Evolutionary conservation across 148 eudicot genomes (phyloP).

Genomic region (Drosera capensis): DNA sequence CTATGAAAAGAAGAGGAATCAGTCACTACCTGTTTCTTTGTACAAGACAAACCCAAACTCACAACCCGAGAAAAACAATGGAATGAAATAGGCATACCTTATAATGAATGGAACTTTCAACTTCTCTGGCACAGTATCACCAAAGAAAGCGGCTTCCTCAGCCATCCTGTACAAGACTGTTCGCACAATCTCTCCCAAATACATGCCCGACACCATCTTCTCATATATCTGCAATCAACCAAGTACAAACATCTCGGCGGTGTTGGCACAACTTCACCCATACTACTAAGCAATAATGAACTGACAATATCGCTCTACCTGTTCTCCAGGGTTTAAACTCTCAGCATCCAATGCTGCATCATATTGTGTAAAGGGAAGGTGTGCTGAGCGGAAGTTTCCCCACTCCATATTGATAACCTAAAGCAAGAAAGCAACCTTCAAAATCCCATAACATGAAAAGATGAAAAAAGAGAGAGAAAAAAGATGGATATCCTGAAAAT

Average conservation of each 20-base stretch:
- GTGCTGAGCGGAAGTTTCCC: slow-evolving; percentile 12
- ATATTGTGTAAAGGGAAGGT: slow-evolving; percentile 10
- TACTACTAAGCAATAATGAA: neutral
- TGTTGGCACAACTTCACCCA: neutral
- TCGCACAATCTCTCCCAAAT: slow-evolving; percentile 10
- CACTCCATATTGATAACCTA: slow-evolving; percentile 13
- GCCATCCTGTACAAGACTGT: slow-evolving; percentile 8
- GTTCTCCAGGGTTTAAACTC: slow-evolving; percentile 14
- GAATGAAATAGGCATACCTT: slow-evolving; percentile 5
- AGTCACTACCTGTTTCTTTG: too few relatives aligned
- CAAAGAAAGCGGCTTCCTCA: slow-evolving; percentile 11
- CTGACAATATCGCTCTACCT: too few relatives aligned
- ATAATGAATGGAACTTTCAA: slow-evolving; percentile 3
- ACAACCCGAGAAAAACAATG: too few relatives aligned
- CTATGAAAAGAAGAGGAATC: too few relatives aligned
- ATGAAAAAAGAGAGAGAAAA: neutral
- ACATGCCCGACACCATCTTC: slow-evolving; percentile 13
- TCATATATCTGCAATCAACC: slow-evolving; percentile 9
- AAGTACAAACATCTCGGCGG: neutral
- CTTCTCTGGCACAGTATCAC: slow-evolving; percentile 5
- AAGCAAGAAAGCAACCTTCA: neutral
- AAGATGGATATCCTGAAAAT: neutral
- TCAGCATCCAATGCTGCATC: slow-evolving; percentile 10
- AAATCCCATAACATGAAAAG: neutral
- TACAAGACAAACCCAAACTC: too few relatives aligned